Evolutionary conservation across 2,329 filamentous ascomycete species (phyloP).

Genomic region (Fusarium odoratissimum): DNA sequence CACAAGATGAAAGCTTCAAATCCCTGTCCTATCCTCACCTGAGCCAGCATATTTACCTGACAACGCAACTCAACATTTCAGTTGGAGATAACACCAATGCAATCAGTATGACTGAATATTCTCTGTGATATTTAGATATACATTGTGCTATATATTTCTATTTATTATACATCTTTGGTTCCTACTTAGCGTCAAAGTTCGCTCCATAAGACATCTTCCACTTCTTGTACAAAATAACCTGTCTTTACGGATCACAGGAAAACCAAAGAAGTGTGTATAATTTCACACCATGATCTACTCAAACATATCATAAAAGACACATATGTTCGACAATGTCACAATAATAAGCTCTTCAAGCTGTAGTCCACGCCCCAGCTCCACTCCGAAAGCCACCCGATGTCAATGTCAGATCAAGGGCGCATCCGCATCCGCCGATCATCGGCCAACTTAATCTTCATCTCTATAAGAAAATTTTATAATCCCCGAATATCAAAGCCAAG

Average conservation of each 20-base stretch:
- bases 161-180: no score
- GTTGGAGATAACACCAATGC: accelerated
- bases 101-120: accelerated
- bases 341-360: not conserved
- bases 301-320: no score
- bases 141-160: accelerated
- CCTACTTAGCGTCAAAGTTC: no score
- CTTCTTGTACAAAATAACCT: not conserved
- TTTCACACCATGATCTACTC: no score
- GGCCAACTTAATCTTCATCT: not conserved
- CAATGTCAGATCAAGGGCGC: conserved; percentile 15
- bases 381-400: not conserved
- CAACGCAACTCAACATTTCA: no score
- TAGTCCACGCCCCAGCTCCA: not conserved
- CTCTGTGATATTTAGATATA: accelerated
- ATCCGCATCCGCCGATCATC: not conserved
- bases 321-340: no score
- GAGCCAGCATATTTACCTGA: not conserved
- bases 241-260: no score
- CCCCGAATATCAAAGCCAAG: not conserved
- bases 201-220: not conserved
- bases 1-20: no score
- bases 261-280: no score
- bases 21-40: not conserved
- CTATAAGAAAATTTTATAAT: not conserved